phyloP scores from a whole-genome alignment of 2,329 filamentous ascomycete species.

The Madurella fahalii region DNA sequence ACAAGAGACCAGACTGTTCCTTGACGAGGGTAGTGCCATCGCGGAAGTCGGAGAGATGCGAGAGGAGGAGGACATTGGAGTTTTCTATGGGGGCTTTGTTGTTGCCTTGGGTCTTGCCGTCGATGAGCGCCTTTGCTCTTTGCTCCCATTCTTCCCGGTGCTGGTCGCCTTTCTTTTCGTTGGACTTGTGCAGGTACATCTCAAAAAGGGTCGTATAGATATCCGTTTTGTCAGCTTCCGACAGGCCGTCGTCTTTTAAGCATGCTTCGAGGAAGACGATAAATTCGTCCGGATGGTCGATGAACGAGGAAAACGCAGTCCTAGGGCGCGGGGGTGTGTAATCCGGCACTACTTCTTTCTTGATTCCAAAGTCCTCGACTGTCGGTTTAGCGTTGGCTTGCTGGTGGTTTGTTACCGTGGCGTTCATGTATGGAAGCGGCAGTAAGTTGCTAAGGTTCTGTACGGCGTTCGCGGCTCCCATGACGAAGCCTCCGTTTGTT shows the following conservation, averaged over 20 bases:
- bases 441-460: constrained; percentile 82
- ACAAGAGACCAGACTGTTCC: constrained; percentile 85
- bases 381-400: constrained; percentile 48
- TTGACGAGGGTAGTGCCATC: constrained; percentile 90
- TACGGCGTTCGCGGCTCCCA: constrained; percentile 68
- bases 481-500: constrained; percentile 43
- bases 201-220: constrained; percentile 94
- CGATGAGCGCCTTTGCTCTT: constrained; percentile 85
- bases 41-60: constrained; percentile 83
- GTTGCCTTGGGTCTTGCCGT: constrained; percentile 42
- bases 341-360: constrained; percentile 46
- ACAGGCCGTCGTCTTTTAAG: constrained; percentile 66
- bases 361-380: constrained; percentile 49
- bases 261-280: constrained; percentile 90
- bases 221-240: constrained; percentile 72
- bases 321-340: constrained; percentile 81
- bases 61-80: constrained; percentile 88
- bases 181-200: constrained; percentile 92
- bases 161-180: constrained; percentile 61
- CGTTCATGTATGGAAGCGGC: constrained; percentile 79
- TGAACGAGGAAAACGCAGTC: constrained; percentile 92
- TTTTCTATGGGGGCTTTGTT: constrained; percentile 68
- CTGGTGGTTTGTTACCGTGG: constrained; percentile 44
- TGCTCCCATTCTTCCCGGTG: constrained; percentile 78
- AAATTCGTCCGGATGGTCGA: constrained; percentile 89